phyloP scores from a whole-genome alignment of 1,284 basidiomycete species.

The Marasmius sp. region DNA sequence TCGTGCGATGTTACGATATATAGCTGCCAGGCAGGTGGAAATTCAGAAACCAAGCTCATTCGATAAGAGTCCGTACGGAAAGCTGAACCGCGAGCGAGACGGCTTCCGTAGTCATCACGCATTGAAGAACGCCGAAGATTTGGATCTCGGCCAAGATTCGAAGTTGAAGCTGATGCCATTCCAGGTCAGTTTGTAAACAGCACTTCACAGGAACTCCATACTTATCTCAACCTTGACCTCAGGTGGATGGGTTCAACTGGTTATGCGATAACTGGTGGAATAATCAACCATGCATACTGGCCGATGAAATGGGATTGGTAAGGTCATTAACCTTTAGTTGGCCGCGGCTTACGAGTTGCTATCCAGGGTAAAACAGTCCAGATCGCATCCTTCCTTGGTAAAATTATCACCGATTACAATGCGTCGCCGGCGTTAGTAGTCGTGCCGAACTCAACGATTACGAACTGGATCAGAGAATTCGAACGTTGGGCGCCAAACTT shows the following conservation, averaged over 20 bases:
- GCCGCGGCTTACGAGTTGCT: constrained; percentile 11
- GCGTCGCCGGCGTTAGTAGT: constrained; percentile 85
- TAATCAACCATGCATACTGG: constrained; percentile 88
- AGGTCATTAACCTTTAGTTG: constrained; percentile 21
- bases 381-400: constrained; percentile 84
- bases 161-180: constrained; percentile 80
- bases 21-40: constrained; percentile 61
- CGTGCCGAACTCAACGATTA: constrained; percentile 93
- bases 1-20: constrained; percentile 63
- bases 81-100: constrained; percentile 47
- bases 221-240: constrained; percentile 13
- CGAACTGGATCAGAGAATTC: constrained; percentile 88
- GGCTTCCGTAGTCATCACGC: constrained; percentile 44
- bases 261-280: constrained; percentile 88
- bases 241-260: constrained; percentile 95
- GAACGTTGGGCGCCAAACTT: constrained; percentile 88
- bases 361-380: constrained; percentile 90
- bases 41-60: constrained; percentile 49
- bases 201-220: neutral
- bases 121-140: constrained; percentile 50
- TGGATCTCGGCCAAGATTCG: constrained; percentile 63
- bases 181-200: constrained; percentile 48
- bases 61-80: constrained; percentile 32
- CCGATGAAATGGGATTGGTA: constrained; percentile 96
- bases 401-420: constrained; percentile 59